These are phyloP conservation scores for Termitomyces sp. DNA, from an alignment of 768 basidiomycete species.

Conservation along the genomic window DNA sequence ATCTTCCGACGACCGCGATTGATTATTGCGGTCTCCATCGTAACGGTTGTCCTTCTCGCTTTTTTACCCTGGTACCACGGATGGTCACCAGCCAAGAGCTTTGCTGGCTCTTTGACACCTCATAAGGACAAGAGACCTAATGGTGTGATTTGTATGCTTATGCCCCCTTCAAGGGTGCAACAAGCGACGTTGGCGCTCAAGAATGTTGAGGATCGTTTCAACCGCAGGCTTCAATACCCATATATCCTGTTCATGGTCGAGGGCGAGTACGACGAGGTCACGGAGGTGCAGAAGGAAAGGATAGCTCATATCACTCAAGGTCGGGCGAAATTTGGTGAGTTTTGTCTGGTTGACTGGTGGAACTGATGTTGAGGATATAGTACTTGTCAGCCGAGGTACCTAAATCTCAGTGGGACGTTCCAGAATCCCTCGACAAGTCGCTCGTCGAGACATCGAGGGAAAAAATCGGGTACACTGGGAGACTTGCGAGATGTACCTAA, in stretches of 20 bases:
- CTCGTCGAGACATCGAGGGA: conserved; percentile 17
- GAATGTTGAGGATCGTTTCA: conserved; percentile 25
- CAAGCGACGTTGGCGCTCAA: conserved; percentile 21
- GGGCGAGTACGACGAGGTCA: conserved; percentile 16
- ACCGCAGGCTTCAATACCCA: conserved; percentile 23
- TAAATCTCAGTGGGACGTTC: conserved; percentile 19
- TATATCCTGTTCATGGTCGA: conserved; percentile 23
- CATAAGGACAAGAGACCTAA: conserved; percentile 11
- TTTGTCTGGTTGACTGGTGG: background rate
- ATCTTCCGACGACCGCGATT: conserved; percentile 6
- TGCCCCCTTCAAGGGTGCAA: conserved; percentile 19
- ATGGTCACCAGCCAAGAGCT: background rate
- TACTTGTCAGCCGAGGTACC: conserved; percentile 14
- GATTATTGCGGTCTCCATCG: background rate
- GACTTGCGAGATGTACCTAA: background rate
- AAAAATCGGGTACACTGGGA: conserved; percentile 16
- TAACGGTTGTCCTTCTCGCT: background rate
- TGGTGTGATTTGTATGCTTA: conserved; percentile 22
- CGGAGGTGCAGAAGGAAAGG: conserved; percentile 17
- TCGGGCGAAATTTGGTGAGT: conserved; percentile 20
- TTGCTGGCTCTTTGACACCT: background rate
- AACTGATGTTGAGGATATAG: background rate
- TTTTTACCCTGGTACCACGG: background rate
- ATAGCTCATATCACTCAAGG: conserved; percentile 22
- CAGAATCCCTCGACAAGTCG: conserved; percentile 15